Percentiles rank a stretch among this genome's conserved stretches.
These are phyloP conservation scores for Straminergon stramineum DNA, from an alignment of 225 moss, liverwort and hornwort species.

Conservation along the genomic window DNA sequence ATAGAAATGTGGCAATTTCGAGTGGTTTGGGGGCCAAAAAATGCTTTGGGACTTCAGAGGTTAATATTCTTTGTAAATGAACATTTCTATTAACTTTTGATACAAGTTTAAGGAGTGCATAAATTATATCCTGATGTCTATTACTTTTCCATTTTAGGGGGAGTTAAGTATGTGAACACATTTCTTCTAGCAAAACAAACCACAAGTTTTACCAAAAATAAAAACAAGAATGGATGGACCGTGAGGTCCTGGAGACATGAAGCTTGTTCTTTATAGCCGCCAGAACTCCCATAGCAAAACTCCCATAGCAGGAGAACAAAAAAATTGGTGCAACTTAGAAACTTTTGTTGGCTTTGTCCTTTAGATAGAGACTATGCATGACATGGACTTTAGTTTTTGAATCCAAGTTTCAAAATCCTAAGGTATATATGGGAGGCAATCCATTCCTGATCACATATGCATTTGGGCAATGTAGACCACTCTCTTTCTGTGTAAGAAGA, in stretches of 20 bases:
- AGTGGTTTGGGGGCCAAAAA: too few species aligned
- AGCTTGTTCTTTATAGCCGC: too few species aligned
- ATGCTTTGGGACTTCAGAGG: too few species aligned
- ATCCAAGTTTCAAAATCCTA: too few species aligned
- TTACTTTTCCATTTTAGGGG: background rate
- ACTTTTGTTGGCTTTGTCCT: too few species aligned
- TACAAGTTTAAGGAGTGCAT: background rate
- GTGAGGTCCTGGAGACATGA: background rate
- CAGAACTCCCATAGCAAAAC: background rate
- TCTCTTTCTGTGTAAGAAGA: too few species aligned
- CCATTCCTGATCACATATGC: too few species aligned
- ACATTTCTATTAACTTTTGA: background rate
- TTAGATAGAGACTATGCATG: background rate
- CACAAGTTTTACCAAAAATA: background rate
- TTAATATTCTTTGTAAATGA: background rate
- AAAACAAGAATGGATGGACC: background rate
- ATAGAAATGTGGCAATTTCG: too few species aligned
- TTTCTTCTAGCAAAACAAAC: background rate
- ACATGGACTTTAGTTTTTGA: too few species aligned
- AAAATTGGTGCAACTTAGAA: background rate
- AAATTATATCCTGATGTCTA: background rate
- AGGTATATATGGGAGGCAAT: too few species aligned
- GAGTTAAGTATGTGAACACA: background rate
- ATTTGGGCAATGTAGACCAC: too few species aligned
- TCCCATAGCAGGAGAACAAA: background rate